Conservation (phyloP, 306 rosid genomes). For the Sindora glabra region DNA sequence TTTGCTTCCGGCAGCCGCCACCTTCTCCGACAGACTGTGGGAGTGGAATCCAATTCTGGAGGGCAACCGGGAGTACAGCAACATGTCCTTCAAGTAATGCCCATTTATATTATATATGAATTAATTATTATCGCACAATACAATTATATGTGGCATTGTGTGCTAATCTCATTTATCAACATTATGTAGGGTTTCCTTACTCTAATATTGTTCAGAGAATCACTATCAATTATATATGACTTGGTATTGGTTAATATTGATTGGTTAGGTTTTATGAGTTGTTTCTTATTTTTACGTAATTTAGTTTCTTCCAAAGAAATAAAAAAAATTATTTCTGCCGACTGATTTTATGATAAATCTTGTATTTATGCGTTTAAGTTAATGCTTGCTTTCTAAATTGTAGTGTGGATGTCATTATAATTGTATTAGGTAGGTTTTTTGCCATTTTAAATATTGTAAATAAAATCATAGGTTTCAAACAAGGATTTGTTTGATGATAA, state of each 20-base stretch:
- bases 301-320: too few relatives aligned
- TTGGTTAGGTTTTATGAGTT: slow-evolving; percentile 15
- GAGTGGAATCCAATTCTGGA: slow-evolving; percentile 89
- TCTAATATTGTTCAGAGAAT: background rate
- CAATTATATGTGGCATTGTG: slow-evolving; percentile 7
- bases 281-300: too few relatives aligned
- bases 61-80: slow-evolving; percentile 42
- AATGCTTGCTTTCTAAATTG: too few relatives aligned
- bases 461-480: too few relatives aligned
- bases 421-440: too few relatives aligned
- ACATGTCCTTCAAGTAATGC: slow-evolving; percentile 74
- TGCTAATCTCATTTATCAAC: slow-evolving; percentile 16
- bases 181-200: slow-evolving; percentile 1
- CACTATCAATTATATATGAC: slow-evolving; percentile 21
- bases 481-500: too few relatives aligned
- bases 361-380: too few relatives aligned
- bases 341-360: too few relatives aligned
- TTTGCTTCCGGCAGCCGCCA: slow-evolving; percentile 43
- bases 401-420: too few relatives aligned
- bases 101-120: background rate
- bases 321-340: too few relatives aligned
- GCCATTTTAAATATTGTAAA: too few relatives aligned
- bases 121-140: slow-evolving; percentile 22
- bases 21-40: slow-evolving; percentile 82
- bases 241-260: slow-evolving; percentile 9